Conservation (phyloP, 371 early-diverging fungal genomes). For the Apophysomyces elegans region DNA sequence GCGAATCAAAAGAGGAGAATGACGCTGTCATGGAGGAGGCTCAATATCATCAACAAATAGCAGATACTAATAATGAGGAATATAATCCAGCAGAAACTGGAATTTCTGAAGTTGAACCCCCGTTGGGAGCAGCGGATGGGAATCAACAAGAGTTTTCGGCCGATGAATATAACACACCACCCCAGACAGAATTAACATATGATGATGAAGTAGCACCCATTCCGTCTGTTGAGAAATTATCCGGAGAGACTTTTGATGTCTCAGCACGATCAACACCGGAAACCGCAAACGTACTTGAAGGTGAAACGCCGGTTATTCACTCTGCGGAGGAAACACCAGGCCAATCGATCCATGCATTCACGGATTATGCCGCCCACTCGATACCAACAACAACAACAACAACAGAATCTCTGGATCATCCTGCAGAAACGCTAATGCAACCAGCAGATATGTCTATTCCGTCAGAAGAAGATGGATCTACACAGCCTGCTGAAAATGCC, state of each 20-base stretch:
- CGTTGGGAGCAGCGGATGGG: not conserved
- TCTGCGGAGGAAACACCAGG: not conserved
- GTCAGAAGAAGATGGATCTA: not conserved
- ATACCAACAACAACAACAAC: too few relatives aligned
- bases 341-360: too few relatives aligned
- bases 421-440: not conserved
- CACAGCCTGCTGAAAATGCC: not conserved
- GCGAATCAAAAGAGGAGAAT: not conserved
- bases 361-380: too few relatives aligned
- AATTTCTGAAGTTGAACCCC: slow-evolving; percentile 2
- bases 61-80: not conserved
- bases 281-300: not conserved
- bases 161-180: slow-evolving; percentile 14
- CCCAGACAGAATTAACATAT: not conserved
- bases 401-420: not conserved
- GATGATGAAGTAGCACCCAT: not conserved
- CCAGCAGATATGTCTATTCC: not conserved
- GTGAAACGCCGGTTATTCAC: not conserved
- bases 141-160: slow-evolving; percentile 8
- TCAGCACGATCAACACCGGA: not conserved
- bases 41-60: not conserved
- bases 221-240: not conserved
- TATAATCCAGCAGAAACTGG: not conserved
- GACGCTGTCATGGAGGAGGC: slow-evolving; percentile 3
- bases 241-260: not conserved